Evolutionary conservation across 345 rosid species (phyloP).

Genomic region (Populus nigra): DNA sequence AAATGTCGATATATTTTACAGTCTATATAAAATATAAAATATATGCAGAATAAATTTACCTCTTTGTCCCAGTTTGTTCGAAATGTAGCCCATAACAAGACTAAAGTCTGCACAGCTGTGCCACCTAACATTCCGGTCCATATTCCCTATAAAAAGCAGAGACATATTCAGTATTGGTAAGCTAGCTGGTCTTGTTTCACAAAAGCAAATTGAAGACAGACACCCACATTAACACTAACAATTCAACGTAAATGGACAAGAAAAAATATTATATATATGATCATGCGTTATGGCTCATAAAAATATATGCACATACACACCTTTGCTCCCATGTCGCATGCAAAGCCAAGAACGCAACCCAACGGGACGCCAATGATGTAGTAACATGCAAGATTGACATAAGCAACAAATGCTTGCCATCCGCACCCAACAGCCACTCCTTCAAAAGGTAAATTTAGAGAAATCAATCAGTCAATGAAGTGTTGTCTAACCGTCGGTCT

Average conservation of each 20-base stretch:
- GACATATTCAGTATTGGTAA: background rate
- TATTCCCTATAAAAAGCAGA: slow-evolving; percentile 43
- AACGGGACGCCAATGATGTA: slow-evolving; percentile 60
- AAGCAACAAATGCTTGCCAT: slow-evolving; percentile 89
- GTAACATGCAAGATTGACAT: slow-evolving; percentile 72
- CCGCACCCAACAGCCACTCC: slow-evolving; percentile 87
- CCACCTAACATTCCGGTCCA: slow-evolving; percentile 76
- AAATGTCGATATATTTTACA: too few relatives aligned
- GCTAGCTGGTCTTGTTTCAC: too few relatives aligned
- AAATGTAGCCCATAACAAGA: slow-evolving; percentile 45
- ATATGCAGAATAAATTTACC: slow-evolving; percentile 24
- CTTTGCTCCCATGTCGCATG: slow-evolving; percentile 53
- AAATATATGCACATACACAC: slow-evolving; percentile 13
- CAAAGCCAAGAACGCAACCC: slow-evolving; percentile 60
- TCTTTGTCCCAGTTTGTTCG: slow-evolving; percentile 58
- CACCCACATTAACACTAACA: too few relatives aligned
- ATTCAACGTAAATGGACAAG: too few relatives aligned
- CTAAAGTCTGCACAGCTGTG: slow-evolving; percentile 48
- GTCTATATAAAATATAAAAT: too few relatives aligned
- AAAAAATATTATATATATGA: too few relatives aligned
- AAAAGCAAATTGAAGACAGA: background rate
- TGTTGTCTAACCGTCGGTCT: background rate
- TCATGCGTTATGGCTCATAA: too few relatives aligned
- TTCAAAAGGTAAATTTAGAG: background rate
- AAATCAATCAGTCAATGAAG: background rate